A percentile compares a stretch with the other conserved stretches of the same genome.
Conservation (phyloP, 305 asterid species). For the Fraxinus xanthoxyloides region DNA sequence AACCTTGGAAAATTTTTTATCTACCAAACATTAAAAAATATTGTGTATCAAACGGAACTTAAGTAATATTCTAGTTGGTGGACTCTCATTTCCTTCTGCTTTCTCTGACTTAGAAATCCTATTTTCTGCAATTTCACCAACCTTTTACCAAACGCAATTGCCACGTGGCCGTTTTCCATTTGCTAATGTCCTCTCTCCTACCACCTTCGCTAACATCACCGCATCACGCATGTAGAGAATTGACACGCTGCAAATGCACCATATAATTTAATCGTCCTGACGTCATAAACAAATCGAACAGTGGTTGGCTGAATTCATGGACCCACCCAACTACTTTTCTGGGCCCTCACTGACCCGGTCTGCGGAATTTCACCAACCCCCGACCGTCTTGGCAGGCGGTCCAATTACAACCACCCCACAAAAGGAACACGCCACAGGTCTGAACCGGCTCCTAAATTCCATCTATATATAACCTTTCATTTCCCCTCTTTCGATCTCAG, state of each 20-base stretch:
- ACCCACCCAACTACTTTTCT: neutral
- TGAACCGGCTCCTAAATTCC: neutral
- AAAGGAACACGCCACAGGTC: neutral
- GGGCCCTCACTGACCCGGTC: neutral
- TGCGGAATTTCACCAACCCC: neutral
- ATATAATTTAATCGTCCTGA: neutral
- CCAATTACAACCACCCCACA: neutral
- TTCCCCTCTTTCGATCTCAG: conserved; percentile 17
- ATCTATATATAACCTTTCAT: conserved; percentile 29
- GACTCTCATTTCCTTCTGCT: neutral
- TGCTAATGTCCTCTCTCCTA: neutral
- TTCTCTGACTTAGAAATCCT: neutral
- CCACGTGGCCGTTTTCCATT: neutral
- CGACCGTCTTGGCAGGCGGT: neutral
- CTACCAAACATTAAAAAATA: too few relatives aligned
- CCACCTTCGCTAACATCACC: neutral
- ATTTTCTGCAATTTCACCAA: neutral
- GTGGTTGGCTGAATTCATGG: neutral
- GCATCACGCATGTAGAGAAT: neutral
- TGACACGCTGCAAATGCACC: neutral
- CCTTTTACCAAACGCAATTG: neutral
- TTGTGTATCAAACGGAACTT: too few relatives aligned
- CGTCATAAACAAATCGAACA: neutral
- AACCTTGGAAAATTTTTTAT: too few relatives aligned
- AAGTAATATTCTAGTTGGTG: neutral